Evolutionary conservation across 2,329 filamentous ascomycete genomes (phyloP).

Genomic region (Pezicula neosporulosa): DNA sequence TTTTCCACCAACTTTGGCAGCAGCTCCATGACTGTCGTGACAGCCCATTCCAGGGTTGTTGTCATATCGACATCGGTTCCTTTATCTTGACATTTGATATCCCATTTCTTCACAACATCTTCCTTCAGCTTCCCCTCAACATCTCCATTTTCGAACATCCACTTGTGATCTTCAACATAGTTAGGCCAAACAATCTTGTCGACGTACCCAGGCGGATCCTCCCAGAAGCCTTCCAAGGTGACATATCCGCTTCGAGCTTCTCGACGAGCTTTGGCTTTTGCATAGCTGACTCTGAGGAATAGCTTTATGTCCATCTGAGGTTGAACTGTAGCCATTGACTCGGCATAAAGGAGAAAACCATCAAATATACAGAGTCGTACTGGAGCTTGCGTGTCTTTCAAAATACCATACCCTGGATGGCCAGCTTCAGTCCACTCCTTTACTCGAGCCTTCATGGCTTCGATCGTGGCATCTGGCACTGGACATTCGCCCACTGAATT

Average conservation of each 20-base stretch:
- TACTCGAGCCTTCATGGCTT: conserved; percentile 43
- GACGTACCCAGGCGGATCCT: conserved; percentile 90
- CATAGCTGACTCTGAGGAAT: conserved; percentile 70
- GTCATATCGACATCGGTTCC: conserved; percentile 55
- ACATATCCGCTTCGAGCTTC: conserved; percentile 73
- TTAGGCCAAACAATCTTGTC: conserved; percentile 96
- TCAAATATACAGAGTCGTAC: conserved; percentile 70
- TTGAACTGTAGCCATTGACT: conserved; percentile 46
- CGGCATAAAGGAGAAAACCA: conserved; percentile 80
- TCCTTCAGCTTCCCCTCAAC: conserved; percentile 53
- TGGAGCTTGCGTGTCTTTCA: conserved; percentile 7
- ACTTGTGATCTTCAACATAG: conserved; percentile 77
- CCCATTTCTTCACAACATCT: conserved; percentile 38
- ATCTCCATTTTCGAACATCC: conserved; percentile 70
- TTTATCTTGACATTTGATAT: conserved; percentile 46
- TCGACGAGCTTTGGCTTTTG: conserved; percentile 59
- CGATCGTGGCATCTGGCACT: conserved; percentile 44
- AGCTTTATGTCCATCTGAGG: conserved; percentile 69
- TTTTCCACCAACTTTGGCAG: conserved; percentile 17
- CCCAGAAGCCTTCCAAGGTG: conserved; percentile 88
- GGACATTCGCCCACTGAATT: conserved; percentile 57
- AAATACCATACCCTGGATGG: conserved; percentile 40
- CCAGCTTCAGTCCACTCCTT: conserved; percentile 41
- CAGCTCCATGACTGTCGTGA: conserved; percentile 52
- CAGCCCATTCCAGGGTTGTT: conserved; percentile 64